A percentile compares a stretch with the other conserved stretches of the same genome.
Evolutionary conservation across 2,329 filamentous ascomycete species (phyloP).

Genomic region (Pseudogymnoascus sp.): DNA sequence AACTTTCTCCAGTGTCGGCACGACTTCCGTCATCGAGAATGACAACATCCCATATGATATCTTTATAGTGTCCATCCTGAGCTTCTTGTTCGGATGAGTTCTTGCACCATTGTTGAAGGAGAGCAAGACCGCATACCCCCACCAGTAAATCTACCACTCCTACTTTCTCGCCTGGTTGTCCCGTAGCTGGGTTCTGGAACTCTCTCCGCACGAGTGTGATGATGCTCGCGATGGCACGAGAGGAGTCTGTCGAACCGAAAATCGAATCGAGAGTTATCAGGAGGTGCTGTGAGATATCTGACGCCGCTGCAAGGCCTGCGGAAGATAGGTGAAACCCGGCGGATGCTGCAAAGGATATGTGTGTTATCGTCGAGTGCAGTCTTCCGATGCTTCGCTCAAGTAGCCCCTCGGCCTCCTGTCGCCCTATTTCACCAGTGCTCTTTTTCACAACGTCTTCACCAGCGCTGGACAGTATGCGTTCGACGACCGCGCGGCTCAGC

Average conservation of each 20-base stretch:
- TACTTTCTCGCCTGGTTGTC: slow-evolving; percentile 50
- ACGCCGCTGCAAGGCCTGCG: slow-evolving; percentile 46
- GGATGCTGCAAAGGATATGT: slow-evolving; percentile 53
- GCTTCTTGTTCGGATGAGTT: slow-evolving; percentile 44
- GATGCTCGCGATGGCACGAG: slow-evolving; percentile 59
- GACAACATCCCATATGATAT: slow-evolving; percentile 60
- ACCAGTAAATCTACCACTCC: slow-evolving; percentile 54
- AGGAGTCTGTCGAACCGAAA: slow-evolving; percentile 62
- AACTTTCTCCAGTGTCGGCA: slow-evolving; percentile 43
- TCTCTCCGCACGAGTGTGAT: slow-evolving; percentile 56
- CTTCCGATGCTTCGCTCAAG: slow-evolving; percentile 49
- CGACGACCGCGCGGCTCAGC: slow-evolving; percentile 31
- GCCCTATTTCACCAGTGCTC: slow-evolving; percentile 36
- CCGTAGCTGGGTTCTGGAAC: slow-evolving; percentile 56
- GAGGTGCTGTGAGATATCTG: slow-evolving; percentile 50
- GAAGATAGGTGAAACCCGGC: slow-evolving; percentile 53
- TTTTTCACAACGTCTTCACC: slow-evolving; percentile 29
- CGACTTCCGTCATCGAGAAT: slow-evolving; percentile 51
- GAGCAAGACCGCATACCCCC: slow-evolving; percentile 53
- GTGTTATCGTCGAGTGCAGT: slow-evolving; percentile 50
- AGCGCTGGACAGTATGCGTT: slow-evolving; percentile 31
- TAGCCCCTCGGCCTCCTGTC: slow-evolving; percentile 47
- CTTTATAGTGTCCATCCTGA: slow-evolving; percentile 41
- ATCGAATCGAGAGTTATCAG: slow-evolving; percentile 55
- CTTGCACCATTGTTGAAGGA: slow-evolving; percentile 51